Base-by-base conservation (phyloP, 225 moss, liverwort and hornwort species). In the Rhytidiadelphus loreus region DNA sequence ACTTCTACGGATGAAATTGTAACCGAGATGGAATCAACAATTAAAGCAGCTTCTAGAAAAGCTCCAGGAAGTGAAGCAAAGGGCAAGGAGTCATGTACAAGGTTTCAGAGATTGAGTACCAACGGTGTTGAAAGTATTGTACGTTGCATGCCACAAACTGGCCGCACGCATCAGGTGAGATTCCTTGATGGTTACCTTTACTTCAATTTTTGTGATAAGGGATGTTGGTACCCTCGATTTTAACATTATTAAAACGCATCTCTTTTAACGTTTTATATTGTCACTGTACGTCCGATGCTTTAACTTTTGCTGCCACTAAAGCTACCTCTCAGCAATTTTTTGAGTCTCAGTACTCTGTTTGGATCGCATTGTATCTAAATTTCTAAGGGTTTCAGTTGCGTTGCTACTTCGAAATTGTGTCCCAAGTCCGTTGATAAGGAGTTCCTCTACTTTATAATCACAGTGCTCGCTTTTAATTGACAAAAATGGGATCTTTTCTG, bases 161-260 rank as follows among this genome's bases (percentile, higher is more conserved):
- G 98, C 70, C 96, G 98, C 86, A 99, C 98, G 39, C 98, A 99
- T 93, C 97, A 99, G 95, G 98, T 95, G 84, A 91, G 35, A 81
- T 87, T 89, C 71, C 57, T 85, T 22, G 20, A 55, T 44, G 71
- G 35, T 65, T 74, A 68, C 53, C 44, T 75, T 46, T 61, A 55
- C 73, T 80, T 87, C 60, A 80, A 58, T 77, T 43, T 63, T 32
- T n/a, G n/a, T n/a, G n/a, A n/a, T n/a, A n/a, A n/a, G n/a, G n/a
- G n/a, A n/a, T n/a, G n/a, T n/a, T 50, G 44, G 37, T 89, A 61
- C 56, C 81, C 76, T 46, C 41, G 33, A 61, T 81, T 84, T 39
- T 37, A 81, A 57, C 48, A 77, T 62, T 82, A 80, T 52, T 19
- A 28, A 73, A 71, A 62, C 60, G 37, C 43, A 60, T 62, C 55